phyloP scores from a whole-genome alignment of 2,329 filamentous ascomycete genomes.

The Venturia aucupariae region DNA sequence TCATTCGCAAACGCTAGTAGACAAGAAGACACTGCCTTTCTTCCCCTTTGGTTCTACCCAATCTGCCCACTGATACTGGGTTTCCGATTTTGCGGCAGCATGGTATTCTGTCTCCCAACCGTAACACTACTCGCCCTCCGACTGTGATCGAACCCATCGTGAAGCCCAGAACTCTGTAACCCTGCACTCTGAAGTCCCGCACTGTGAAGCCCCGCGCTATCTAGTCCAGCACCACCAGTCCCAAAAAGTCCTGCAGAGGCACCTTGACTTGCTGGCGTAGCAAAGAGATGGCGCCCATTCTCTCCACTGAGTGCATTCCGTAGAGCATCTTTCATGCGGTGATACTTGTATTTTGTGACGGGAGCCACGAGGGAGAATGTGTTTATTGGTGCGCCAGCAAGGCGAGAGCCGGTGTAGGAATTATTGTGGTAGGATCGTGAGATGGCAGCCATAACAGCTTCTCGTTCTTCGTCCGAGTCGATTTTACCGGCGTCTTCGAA shows the following conservation, averaged over 20 bases:
- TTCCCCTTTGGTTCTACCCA: background rate
- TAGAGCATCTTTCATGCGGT: conserved; percentile 56
- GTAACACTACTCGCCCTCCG: conserved; percentile 3
- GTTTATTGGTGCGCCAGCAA: conserved; percentile 49
- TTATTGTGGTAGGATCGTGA: conserved; percentile 45
- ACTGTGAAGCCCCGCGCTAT: background rate
- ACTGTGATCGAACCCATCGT: background rate
- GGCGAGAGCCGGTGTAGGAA: conserved; percentile 8
- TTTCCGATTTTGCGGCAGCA: background rate
- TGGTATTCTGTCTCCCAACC: background rate
- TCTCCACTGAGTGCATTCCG: conserved; percentile 47
- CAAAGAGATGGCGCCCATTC: conserved; percentile 37
- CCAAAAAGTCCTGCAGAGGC: conserved; percentile 4
- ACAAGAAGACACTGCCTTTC: background rate
- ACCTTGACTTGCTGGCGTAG: conserved; percentile 11
- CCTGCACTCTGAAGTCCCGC: background rate
- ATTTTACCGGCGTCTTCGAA: conserved; percentile 64
- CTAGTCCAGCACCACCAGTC: background rate
- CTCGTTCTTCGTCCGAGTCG: conserved; percentile 91
- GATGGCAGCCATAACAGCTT: conserved; percentile 72
- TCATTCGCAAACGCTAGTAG: background rate
- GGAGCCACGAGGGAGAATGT: conserved; percentile 49
- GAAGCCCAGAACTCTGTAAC: background rate
- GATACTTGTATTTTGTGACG: conserved; percentile 47
- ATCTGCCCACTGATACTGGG: background rate